Percentiles rank a stretch among this genome's conserved stretches.
Conservation (phyloP, 129 eudicot species). For the Flaveria linearis region DNA sequence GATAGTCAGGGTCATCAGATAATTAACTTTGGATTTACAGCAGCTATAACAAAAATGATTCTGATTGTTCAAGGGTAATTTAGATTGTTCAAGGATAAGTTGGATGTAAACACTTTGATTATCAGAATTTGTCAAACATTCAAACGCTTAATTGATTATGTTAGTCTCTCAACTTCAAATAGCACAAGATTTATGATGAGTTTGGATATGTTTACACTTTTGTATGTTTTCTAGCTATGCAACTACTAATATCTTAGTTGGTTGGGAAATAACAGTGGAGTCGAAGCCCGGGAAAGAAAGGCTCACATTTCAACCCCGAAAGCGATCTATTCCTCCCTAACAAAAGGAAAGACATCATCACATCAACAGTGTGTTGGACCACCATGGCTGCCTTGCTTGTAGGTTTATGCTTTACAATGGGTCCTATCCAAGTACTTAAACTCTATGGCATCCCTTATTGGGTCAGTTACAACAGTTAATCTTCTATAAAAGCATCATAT, state of each 20-base stretch:
- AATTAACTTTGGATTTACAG: background rate
- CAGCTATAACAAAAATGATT: background rate
- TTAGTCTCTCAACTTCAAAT: background rate
- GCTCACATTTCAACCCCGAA: conserved; percentile 61
- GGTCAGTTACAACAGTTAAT: too few species aligned
- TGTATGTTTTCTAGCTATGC: background rate
- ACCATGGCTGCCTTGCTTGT: conserved; percentile 25
- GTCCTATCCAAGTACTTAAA: too few species aligned
- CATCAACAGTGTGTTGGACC: conserved; percentile 85
- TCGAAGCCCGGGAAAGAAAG: conserved; percentile 46
- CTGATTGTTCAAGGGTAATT: too few species aligned
- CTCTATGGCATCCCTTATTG: too few species aligned
- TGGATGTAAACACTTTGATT: background rate
- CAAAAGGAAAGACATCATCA: conserved; percentile 71
- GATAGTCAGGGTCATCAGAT: background rate
- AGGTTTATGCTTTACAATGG: too few species aligned
- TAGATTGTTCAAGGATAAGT: too few species aligned
- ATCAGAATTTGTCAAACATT: background rate
- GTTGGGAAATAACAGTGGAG: conserved; percentile 58
- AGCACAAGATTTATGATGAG: background rate
- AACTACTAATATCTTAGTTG: background rate
- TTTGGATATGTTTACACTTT: background rate
- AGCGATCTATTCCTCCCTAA: conserved; percentile 78
- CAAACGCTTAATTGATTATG: background rate
- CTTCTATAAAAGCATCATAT: too few species aligned